Base-by-base conservation (phyloP, 306 rosid species). In the Pterocarpus macrocarpus region DNA sequence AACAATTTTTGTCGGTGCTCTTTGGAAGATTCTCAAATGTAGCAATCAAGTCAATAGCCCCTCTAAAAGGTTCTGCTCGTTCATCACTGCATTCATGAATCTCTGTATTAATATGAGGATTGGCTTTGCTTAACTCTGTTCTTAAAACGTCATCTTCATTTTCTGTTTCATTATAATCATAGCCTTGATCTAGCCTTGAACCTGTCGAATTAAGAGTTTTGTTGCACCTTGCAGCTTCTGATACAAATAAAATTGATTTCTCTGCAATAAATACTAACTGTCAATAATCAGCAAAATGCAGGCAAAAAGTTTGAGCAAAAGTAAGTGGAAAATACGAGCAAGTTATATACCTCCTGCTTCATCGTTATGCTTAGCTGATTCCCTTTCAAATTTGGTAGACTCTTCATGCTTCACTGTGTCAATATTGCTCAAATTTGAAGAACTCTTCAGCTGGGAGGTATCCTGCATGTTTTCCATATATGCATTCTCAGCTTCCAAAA, bases 21-120 rank as follows among this genome's bases (percentile, higher is more conserved):
- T 64, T 85, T 1, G 89, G 84, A 53, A 70, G 45, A 81, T 77
- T 75, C 57, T 83, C 87, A 81, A 94, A 86, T 59, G 83, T 77
- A 32, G 94, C 89, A 77, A 94, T 90, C 83, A 94, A 85, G 85
- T 91, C 94, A 78, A 90, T 84, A 63, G 87, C 95, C 74, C 87
- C 88, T 35, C 70, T n/a, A 41, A 81, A 82, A n/a, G 86, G 87
- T 79, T 90, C 88, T 64, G 14, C 50, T 22, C 38, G 62, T 77
- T 85, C 86, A 81, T 81, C 68, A 75, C 59, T 34, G 79, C 77
- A 30, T 79, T n/a, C 78, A 49, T 36, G 64, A 72, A 81, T 85
- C 80, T 85, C 76, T 69, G 68, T 56, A 74, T 63, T 62, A 50
- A 17, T 53, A n/a, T 71, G 62, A 82, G 83, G 81, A 75, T 85